phyloP scores from a whole-genome alignment of 345 rosid species.

The Melaleuca quinquenervia region DNA sequence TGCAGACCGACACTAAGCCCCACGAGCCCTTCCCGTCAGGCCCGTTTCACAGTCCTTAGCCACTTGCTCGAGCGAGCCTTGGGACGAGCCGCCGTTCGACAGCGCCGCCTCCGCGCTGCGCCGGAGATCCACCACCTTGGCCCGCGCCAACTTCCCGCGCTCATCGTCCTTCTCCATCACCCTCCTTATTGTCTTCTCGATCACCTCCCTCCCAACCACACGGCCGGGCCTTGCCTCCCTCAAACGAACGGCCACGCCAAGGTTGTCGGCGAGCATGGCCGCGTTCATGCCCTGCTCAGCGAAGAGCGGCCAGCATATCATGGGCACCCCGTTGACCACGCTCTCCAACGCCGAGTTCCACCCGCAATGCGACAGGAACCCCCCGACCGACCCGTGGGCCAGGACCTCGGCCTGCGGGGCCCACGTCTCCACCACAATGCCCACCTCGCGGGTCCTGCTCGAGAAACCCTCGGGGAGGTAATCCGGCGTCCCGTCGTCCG shows the following conservation, averaged over 20 bases:
- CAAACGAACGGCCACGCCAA: constrained; percentile 28
- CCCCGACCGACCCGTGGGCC: constrained; percentile 47
- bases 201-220: constrained; percentile 28
- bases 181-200: constrained; percentile 26
- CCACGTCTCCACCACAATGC: constrained; percentile 42
- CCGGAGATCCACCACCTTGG: constrained; percentile 14
- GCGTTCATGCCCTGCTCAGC: constrained; percentile 76
- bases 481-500: not conserved
- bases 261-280: constrained; percentile 25
- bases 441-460: constrained; percentile 17
- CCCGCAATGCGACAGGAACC: constrained; percentile 68
- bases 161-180: constrained; percentile 15
- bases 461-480: constrained; percentile 52
- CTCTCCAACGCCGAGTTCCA: constrained; percentile 66
- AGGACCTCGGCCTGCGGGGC: constrained; percentile 50
- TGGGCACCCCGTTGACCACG: constrained; percentile 41
- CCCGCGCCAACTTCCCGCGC: constrained; percentile 17
- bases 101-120: constrained; percentile 26
- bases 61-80: constrained; percentile 9
- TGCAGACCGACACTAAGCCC: not conserved
- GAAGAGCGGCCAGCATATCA: constrained; percentile 65
- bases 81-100: constrained; percentile 31
- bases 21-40: not conserved
- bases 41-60: constrained; percentile 8
- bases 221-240: not conserved